Evolutionary conservation across 1,139 yeast genomes (phyloP).

Genomic region (Casaregolazyma suthepensis): DNA sequence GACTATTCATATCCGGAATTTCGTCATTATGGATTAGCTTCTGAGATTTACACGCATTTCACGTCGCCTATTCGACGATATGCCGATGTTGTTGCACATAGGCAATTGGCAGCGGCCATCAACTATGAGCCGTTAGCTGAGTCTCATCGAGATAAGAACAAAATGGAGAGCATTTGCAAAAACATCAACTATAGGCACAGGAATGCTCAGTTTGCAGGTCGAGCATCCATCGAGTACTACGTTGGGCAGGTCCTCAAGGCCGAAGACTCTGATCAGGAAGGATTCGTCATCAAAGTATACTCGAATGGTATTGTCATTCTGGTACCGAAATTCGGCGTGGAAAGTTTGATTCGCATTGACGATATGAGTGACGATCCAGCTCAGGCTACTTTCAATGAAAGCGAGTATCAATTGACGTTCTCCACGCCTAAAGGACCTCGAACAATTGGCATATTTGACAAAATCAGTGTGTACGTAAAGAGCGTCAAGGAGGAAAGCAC

Average conservation of each 20-base stretch:
- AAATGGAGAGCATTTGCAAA: slow-evolving; percentile 83
- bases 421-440: slow-evolving; percentile 39
- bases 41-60: slow-evolving; percentile 95
- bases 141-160: slow-evolving; percentile 78
- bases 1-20: slow-evolving; percentile 88
- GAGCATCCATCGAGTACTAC: slow-evolving; percentile 95
- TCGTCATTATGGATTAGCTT: slow-evolving; percentile 95
- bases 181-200: slow-evolving; percentile 93
- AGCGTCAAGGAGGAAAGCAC: slow-evolving; percentile 80
- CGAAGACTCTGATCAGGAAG: slow-evolving; percentile 69
- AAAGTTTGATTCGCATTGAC: slow-evolving; percentile 81
- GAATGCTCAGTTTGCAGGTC: slow-evolving; percentile 97
- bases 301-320: slow-evolving; percentile 91
- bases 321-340: slow-evolving; percentile 97
- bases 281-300: slow-evolving; percentile 86
- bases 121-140: slow-evolving; percentile 82
- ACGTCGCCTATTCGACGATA: slow-evolving; percentile 98
- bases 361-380: slow-evolving; percentile 56
- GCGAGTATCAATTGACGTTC: slow-evolving; percentile 62
- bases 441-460: slow-evolving; percentile 71
- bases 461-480: slow-evolving; percentile 73
- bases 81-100: slow-evolving; percentile 95
- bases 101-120: slow-evolving; percentile 96
- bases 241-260: slow-evolving; percentile 95
- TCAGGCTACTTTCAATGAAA: slow-evolving; percentile 70